Evolutionary conservation across 805 yeast species (phyloP).

Genomic region (Lipomyces japonicus): DNA sequence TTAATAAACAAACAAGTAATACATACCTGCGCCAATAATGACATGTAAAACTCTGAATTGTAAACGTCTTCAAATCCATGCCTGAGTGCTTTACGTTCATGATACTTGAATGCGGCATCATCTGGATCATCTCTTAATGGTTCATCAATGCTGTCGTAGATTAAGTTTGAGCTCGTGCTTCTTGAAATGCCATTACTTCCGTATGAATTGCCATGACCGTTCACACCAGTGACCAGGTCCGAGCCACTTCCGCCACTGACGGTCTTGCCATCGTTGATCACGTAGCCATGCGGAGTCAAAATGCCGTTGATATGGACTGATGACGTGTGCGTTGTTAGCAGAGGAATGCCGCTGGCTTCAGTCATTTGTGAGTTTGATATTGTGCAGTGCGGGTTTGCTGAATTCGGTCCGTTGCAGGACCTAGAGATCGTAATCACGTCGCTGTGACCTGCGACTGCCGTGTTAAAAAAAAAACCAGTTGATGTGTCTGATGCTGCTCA

Average conservation of each 20-base stretch:
- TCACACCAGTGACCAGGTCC: background rate
- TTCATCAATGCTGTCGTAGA: conserved; percentile 14
- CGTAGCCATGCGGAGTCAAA: conserved; percentile 24
- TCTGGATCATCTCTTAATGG: conserved; percentile 21
- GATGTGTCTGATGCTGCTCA: too few species aligned
- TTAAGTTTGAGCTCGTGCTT: conserved; percentile 4
- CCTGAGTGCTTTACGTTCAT: conserved; percentile 34
- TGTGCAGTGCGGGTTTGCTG: background rate
- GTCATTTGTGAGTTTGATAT: background rate
- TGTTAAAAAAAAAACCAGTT: too few species aligned
- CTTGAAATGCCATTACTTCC: conserved; percentile 4
- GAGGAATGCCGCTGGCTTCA: background rate
- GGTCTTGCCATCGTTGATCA: conserved; percentile 6
- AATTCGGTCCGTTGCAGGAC: background rate
- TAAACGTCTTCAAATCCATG: conserved; percentile 61
- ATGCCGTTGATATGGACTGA: conserved; percentile 24
- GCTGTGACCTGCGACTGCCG: too few species aligned
- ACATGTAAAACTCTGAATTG: conserved; percentile 50
- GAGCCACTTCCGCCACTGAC: background rate
- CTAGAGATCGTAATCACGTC: too few species aligned
- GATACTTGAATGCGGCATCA: conserved; percentile 29
- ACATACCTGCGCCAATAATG: conserved; percentile 44
- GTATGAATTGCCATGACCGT: background rate
- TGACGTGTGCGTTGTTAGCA: conserved; percentile 6
- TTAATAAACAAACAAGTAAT: background rate